Conservation (phyloP, 1,284 basidiomycete species). For the Puccinia horiana region DNA sequence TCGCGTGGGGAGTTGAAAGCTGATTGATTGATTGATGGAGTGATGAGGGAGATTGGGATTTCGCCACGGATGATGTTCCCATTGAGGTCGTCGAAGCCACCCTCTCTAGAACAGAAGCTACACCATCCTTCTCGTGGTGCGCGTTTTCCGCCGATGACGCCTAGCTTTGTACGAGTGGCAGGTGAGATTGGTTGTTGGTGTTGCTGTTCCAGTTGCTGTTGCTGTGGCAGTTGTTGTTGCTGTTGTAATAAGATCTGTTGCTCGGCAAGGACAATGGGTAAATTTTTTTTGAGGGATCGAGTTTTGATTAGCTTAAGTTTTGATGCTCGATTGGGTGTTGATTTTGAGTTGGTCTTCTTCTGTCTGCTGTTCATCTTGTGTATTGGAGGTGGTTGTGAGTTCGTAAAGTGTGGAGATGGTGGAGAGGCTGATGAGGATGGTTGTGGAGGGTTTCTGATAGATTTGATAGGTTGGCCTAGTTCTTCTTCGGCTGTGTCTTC, state of each 20-base stretch:
- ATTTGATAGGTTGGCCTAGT: too few relatives aligned
- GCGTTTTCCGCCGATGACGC: slow-evolving; percentile 19
- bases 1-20: neutral
- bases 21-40: neutral
- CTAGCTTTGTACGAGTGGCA: slow-evolving; percentile 13
- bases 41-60: slow-evolving; percentile 8
- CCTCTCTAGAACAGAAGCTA: slow-evolving; percentile 44
- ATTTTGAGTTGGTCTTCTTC: neutral
- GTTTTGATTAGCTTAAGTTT: too few relatives aligned
- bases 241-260: neutral
- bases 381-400: too few relatives aligned
- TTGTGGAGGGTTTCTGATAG: too few relatives aligned
- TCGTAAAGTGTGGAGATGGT: too few relatives aligned
- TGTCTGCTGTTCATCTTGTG: neutral
- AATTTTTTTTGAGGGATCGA: too few relatives aligned
- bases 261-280: neutral
- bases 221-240: neutral
- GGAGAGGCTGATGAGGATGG: too few relatives aligned
- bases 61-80: slow-evolving; percentile 38
- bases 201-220: neutral
- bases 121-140: slow-evolving; percentile 46
- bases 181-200: slow-evolving; percentile 8
- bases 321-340: too few relatives aligned
- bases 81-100: slow-evolving; percentile 40
- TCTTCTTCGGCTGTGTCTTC: too few relatives aligned